A percentile compares a stretch with the other conserved stretches of the same genome.
Evolutionary conservation across 2,329 filamentous ascomycete genomes (phyloP).

Genomic region (Sporothrix brasiliensis): DNA sequence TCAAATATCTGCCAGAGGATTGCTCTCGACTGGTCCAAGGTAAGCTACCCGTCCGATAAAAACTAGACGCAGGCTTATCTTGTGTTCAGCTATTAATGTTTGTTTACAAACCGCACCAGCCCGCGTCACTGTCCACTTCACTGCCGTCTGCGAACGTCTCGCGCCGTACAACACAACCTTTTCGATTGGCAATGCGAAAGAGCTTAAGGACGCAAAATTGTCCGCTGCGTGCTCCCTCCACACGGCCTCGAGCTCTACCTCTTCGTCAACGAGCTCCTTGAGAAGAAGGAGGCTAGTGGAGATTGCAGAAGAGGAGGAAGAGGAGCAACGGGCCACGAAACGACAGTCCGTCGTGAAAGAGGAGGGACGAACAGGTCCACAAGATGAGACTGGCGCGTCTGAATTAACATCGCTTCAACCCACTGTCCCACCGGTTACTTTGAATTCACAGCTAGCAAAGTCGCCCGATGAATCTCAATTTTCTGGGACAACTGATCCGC

Average conservation of each 20-base stretch:
- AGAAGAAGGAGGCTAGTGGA: slow-evolving; percentile 79
- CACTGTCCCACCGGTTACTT: slow-evolving; percentile 48
- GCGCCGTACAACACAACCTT: slow-evolving; percentile 85
- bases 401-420: slow-evolving; percentile 27
- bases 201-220: slow-evolving; percentile 84
- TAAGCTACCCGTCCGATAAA: slow-evolving; percentile 49
- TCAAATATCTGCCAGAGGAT: slow-evolving; percentile 90
- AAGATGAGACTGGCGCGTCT: slow-evolving; percentile 39
- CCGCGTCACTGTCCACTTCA: slow-evolving; percentile 75
- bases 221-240: slow-evolving; percentile 88
- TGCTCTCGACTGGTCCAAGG: slow-evolving; percentile 92
- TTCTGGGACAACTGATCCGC: slow-evolving; percentile 52
- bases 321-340: slow-evolving; percentile 59
- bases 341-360: slow-evolving; percentile 59
- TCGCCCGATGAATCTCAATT: slow-evolving; percentile 57
- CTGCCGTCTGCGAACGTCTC: slow-evolving; percentile 69
- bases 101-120: slow-evolving; percentile 55
- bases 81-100: neutral
- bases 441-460: slow-evolving; percentile 57
- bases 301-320: slow-evolving; percentile 90
- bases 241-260: slow-evolving; percentile 81
- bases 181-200: slow-evolving; percentile 71
- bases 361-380: slow-evolving; percentile 43
- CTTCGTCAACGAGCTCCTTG: slow-evolving; percentile 80
- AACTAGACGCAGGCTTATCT: too few relatives aligned